Conservation (phyloP, 805 yeast species). For the Wickerhamomyces queroliae region DNA sequence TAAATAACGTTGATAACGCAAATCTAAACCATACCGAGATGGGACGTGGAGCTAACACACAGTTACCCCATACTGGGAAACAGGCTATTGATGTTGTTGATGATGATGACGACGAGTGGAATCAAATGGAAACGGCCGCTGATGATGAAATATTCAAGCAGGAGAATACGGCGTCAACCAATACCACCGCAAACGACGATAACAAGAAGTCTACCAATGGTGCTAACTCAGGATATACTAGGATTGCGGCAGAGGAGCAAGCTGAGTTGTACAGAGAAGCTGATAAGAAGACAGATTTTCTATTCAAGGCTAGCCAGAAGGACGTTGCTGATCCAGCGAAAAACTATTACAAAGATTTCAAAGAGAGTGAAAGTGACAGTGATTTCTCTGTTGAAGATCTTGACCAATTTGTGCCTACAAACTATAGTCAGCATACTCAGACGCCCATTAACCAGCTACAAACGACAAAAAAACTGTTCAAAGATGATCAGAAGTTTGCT, state of each 20-base stretch:
- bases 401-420: slow-evolving; percentile 25
- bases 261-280: slow-evolving; percentile 59
- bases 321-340: not conserved
- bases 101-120: slow-evolving; percentile 58
- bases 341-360: slow-evolving; percentile 14
- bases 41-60: too few relatives aligned
- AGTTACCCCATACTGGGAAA: too few relatives aligned
- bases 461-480: slow-evolving; percentile 73
- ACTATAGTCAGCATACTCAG: slow-evolving; percentile 21
- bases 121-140: slow-evolving; percentile 79
- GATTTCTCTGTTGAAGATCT: slow-evolving; percentile 27
- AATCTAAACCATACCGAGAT: too few relatives aligned
- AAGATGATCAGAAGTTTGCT: slow-evolving; percentile 84
- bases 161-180: slow-evolving; percentile 33
- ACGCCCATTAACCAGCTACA: slow-evolving; percentile 62
- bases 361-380: slow-evolving; percentile 31
- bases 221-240: slow-evolving; percentile 69
- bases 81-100: slow-evolving; percentile 16
- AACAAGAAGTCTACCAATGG: slow-evolving; percentile 24
- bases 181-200: slow-evolving; percentile 9
- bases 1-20: not conserved
- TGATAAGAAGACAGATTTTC: slow-evolving; percentile 50
- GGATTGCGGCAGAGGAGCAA: slow-evolving; percentile 83
- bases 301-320: slow-evolving; percentile 29
- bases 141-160: slow-evolving; percentile 71